These are phyloP conservation scores for Trametes coccinea DNA, from an alignment of 768 basidiomycete genomes.

Conservation along the genomic window DNA sequence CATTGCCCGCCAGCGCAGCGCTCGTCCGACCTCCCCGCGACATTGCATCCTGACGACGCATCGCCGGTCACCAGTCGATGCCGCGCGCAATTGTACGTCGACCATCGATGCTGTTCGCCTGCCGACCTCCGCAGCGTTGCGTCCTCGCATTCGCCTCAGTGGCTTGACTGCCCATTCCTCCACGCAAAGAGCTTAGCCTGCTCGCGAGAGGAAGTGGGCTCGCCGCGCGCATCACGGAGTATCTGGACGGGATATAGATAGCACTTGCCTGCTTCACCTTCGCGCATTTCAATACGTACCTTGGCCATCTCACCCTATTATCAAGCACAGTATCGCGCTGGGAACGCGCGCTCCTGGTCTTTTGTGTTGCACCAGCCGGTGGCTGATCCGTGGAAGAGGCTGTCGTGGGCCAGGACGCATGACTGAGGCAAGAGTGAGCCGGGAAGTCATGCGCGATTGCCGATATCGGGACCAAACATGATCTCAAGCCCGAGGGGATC, in stretches of 20 bases:
- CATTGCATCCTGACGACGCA: conserved; percentile 7
- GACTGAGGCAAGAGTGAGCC: neutral
- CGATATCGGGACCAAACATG: conserved; percentile 4
- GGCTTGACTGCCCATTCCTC: neutral
- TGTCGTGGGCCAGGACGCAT: neutral
- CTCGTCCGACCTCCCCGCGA: conserved; percentile 7
- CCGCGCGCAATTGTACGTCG: conserved; percentile 3
- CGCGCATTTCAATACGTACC: conserved; percentile 4
- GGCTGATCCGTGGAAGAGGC: conserved; percentile 6
- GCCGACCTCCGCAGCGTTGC: conserved; percentile 6
- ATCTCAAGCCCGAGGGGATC: neutral
- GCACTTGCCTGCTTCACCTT: neutral
- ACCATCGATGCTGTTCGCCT: conserved; percentile 1
- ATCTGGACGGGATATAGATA: conserved; percentile 4
- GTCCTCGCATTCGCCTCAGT: too few species aligned
- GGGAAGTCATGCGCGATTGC: neutral
- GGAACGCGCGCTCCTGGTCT: neutral
- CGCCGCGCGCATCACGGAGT: neutral
- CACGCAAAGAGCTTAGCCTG: neutral
- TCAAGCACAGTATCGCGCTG: neutral
- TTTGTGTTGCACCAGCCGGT: conserved; percentile 11
- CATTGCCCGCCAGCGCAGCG: conserved; percentile 9
- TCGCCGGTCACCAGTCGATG: neutral
- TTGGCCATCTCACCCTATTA: conserved; percentile 14
- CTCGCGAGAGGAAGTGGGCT: neutral